Evolutionary conservation across 441 rosid species (phyloP), one percentile per base, ranked within the genome.

Genomic region (Euphorbia corollata): DNA sequence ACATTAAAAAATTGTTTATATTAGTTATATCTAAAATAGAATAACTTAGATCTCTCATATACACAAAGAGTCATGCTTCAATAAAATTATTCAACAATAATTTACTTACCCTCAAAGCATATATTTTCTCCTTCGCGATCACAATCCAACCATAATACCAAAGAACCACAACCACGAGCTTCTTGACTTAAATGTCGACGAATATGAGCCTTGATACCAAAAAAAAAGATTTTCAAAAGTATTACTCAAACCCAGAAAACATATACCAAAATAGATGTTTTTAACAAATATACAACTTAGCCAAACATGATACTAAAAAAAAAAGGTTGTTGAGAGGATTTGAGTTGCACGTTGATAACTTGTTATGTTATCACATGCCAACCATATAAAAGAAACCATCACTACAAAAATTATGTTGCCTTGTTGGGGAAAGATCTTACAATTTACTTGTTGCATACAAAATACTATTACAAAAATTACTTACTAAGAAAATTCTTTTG

Each of bases 81-180:
- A 60, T n/a, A 43, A 39, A 59, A 66, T 15, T 36, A 36, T 20
- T 19, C 12, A 69, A 61, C 54, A 67, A 4, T n/a, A 51, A 61
- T 32, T 70, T 64, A 61, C 68, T 76, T 80, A 84, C 98, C 98
- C 85, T 92, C 98, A 79, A 90, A 90, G 68, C 97, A 90, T 81
- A 92, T 92, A 80, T 92, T 92, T 78, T 92, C 98, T 67, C 98
- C 98, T 83, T 90, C 98, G 23, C 98, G 96, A 58, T 92, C 98
- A 54, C 98, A 92, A 74, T 92, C 98, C 79, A 92, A 81, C 98
- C 98, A 92, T 70, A 92, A 72, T 55, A 92, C 96, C 84, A 92
- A 77, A 77, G 88, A 77, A 75, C 76, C 74, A 81, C 94, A 92
- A 23, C 97, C 87, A 58, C 84, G 89, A 74, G 94, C 92, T 84